Evolutionary conservation across 768 basidiomycete genomes (phyloP), one percentile per base, ranked within the genome.

Genomic region (Lactifluus subvellereus): DNA sequence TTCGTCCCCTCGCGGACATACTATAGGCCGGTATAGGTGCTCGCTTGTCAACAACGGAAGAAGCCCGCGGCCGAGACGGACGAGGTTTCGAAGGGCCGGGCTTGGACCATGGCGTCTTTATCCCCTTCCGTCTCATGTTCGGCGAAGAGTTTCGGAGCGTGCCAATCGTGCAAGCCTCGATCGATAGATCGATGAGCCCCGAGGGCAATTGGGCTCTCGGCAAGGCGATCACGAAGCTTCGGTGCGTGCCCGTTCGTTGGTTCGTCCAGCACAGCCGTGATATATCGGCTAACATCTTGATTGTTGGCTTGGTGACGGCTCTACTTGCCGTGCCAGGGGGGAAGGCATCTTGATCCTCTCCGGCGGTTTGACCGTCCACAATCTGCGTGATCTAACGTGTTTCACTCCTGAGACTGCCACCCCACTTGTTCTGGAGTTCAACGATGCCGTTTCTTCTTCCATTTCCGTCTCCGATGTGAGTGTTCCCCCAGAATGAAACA

Each of bases 51-150:
- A 69, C 76, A 6, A 78, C 72, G 54, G 66, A 71, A 0, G 88
- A 91, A 70, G 53, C 77, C 20, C 81, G 88, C 14, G 88, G 88
- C 2, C 67, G 71, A 59, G 88, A 90, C 66, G 89, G 88, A 10
- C 75, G 87, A 20, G 86, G 87, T 0, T 85, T 82, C 69, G 52
- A 68, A 51, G 86, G 85, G 0, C 81, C 86, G 0, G 89, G 88
- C 6, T 73, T 90, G 0, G 88, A 90, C 69, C 88, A 90, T 68
- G 90, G 89, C 27, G 88, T 91, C 50, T 91, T 91, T 71, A 77
- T 92, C 13, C 90, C 90, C 2, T 89, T 91, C 77, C 77, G 79
- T 50, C 71, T 86, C 62, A 91, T 91, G 89, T 91, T 91, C 68
- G 86, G 87, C 7, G 80, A 85, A 52, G 79, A 80, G 52, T 80